These are phyloP conservation scores for Neoboletus magnificus DNA, from an alignment of 768 basidiomycete species.

Conservation along the genomic window DNA sequence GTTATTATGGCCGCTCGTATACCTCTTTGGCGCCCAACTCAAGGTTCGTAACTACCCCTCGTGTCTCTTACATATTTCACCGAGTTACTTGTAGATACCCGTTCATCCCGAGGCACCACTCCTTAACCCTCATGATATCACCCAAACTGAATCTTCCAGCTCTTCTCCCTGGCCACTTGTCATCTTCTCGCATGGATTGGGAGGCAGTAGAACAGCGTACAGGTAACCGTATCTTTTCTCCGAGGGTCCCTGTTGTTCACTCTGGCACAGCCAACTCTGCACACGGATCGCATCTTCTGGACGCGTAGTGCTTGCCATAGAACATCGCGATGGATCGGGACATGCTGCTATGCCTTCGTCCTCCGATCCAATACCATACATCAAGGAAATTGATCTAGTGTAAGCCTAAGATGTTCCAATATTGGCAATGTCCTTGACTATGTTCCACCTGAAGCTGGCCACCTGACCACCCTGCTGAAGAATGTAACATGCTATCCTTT, in stretches of 20 bases:
- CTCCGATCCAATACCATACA: constrained; percentile 43
- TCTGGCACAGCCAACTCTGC: constrained; percentile 57
- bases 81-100: constrained; percentile 43
- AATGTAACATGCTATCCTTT: constrained; percentile 42
- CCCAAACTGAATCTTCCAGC: constrained; percentile 1
- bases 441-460: constrained; percentile 24
- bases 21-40: constrained; percentile 48
- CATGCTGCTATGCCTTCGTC: constrained; percentile 43
- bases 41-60: constrained; percentile 35
- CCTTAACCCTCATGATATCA: constrained; percentile 27
- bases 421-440: not conserved
- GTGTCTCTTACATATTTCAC: not conserved
- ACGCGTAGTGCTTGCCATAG: constrained; percentile 75
- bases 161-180: constrained; percentile 66
- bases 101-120: constrained; percentile 55
- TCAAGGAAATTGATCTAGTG: constrained; percentile 55
- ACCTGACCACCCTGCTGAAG: constrained; percentile 10
- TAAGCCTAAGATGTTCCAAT: constrained; percentile 28
- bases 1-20: constrained; percentile 44
- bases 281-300: constrained; percentile 72
- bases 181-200: constrained; percentile 83
- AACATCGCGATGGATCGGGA: constrained; percentile 81
- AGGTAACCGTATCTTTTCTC: constrained; percentile 36
- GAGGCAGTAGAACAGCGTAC: constrained; percentile 69
- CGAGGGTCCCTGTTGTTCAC: not conserved